Conservation (phyloP, 352 stramenopile species). For the Phytopythium montanum region DNA sequence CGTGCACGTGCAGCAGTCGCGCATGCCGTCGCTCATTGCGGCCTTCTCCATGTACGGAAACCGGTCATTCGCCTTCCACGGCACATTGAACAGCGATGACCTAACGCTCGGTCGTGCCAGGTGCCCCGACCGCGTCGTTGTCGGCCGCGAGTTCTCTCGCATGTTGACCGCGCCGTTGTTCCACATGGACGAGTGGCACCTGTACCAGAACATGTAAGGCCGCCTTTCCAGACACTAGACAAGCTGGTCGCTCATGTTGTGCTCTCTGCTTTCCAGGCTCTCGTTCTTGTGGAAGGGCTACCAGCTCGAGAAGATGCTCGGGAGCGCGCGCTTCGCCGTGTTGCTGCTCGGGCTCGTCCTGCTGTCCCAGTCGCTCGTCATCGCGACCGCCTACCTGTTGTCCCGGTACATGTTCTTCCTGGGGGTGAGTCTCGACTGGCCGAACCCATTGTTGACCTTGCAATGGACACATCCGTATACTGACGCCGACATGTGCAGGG, state of each 20-base stretch:
- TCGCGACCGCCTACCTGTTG: conserved; percentile 14
- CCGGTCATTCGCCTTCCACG: not conserved
- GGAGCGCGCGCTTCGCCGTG: conserved; percentile 44
- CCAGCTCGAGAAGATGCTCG: conserved; percentile 57
- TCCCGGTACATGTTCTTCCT: conserved; percentile 10
- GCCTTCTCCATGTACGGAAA: conserved; percentile 44
- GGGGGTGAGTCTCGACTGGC: conserved; percentile 8
- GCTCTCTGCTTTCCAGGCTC: conserved; percentile 27
- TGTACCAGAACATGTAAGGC: conserved; percentile 90
- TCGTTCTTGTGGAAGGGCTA: conserved; percentile 86
- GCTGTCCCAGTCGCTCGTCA: conserved; percentile 40
- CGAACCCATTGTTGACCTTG: not conserved
- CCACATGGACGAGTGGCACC: conserved; percentile 78
- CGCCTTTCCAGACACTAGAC: not conserved
- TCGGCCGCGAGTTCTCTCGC: conserved; percentile 28
- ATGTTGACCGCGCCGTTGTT: conserved; percentile 73
- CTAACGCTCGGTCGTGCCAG: conserved; percentile 18
- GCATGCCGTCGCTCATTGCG: conserved; percentile 31
- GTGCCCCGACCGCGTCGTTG: conserved; percentile 62
- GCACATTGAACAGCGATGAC: too few species aligned
- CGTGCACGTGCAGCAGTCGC: conserved; percentile 47
- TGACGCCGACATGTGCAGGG: conserved; percentile 12
- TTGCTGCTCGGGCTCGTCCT: conserved; percentile 51
- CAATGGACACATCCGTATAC: not conserved
- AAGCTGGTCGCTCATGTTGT: not conserved